phyloP scores from a whole-genome alignment of 2,329 filamentous ascomycete species.

The Phymatotrichopsis omnivora region DNA sequence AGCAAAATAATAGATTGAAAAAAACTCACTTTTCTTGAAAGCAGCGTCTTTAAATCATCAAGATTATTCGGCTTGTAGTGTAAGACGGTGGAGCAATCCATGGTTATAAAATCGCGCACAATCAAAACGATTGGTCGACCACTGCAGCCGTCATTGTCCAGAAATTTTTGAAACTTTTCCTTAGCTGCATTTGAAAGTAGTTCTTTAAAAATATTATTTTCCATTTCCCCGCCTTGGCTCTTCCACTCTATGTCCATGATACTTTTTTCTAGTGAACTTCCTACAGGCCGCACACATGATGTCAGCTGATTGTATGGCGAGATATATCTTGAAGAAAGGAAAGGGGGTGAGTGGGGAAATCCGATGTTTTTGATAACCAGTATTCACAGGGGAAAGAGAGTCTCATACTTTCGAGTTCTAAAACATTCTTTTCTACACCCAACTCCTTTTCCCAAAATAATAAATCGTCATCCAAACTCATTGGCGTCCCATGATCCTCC shows the following conservation, averaged over 20 bases:
- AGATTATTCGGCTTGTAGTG: not conserved
- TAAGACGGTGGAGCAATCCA: slow-evolving; percentile 1
- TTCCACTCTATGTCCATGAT: slow-evolving; percentile 3
- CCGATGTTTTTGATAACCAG: not conserved
- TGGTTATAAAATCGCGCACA: slow-evolving; percentile 5
- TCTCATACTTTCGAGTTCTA: not conserved
- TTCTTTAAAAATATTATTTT: too few species aligned
- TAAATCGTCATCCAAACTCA: slow-evolving; percentile 4
- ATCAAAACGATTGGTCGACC: not conserved
- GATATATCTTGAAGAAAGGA: too few species aligned
- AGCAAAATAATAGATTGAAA: too few species aligned
- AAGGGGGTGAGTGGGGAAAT: too few species aligned
- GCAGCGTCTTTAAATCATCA: slow-evolving; percentile 11
- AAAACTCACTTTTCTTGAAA: slow-evolving; percentile 7
- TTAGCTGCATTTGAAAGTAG: too few species aligned
- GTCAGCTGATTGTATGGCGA: slow-evolving; percentile 2
- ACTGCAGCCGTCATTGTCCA: not conserved
- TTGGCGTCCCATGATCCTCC: too few species aligned
- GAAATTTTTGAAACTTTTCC: too few species aligned
- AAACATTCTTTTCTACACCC: not conserved
- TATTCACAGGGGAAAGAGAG: too few species aligned
- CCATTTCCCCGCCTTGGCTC: too few species aligned
- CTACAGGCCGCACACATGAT: not conserved
- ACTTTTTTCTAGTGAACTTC: not conserved
- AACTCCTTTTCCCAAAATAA: not conserved